A percentile compares a stretch with the other conserved stretches of the same genome.
Evolutionary conservation across 2,329 filamentous ascomycete species (phyloP).

Genomic region (Aschersonia sp.): DNA sequence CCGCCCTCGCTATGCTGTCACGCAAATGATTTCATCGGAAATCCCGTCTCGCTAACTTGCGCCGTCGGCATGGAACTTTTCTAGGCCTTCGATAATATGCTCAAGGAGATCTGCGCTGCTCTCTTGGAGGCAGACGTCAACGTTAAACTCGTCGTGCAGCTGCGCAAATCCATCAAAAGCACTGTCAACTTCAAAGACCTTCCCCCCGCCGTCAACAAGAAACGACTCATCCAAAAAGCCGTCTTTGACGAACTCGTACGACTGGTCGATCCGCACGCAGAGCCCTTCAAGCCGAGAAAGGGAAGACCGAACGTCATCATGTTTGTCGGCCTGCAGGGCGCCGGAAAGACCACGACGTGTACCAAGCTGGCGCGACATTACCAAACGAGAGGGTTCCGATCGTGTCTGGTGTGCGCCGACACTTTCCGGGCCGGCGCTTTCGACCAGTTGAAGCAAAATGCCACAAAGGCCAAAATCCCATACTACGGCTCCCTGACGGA

Average conservation of each 20-base stretch:
- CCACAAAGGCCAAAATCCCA: conserved; percentile 95
- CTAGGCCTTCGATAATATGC: conserved; percentile 90
- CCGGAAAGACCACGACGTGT: conserved; percentile 95
- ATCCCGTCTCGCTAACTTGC: no score
- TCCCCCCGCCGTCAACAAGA: conserved; percentile 88
- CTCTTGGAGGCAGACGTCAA: conserved; percentile 97
- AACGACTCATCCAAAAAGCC: conserved; percentile 91
- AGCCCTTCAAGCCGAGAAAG: conserved; percentile 94
- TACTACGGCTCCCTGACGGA: conserved; percentile 96
- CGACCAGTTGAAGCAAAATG: conserved; percentile 97
- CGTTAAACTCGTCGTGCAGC: conserved; percentile 76
- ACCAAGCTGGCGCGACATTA: conserved; percentile 95
- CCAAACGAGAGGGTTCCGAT: conserved; percentile 81
- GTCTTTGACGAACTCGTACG: conserved; percentile 95
- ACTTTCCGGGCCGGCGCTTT: conserved; percentile 98
- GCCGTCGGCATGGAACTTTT: no score
- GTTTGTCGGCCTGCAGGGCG: conserved; percentile 96
- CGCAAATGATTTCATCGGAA: not conserved
- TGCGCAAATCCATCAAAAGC: conserved; percentile 84
- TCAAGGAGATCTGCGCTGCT: conserved; percentile 94
- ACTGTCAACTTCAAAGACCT: conserved; percentile 93
- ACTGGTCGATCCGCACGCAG: conserved; percentile 88
- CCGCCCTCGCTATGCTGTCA: not conserved
- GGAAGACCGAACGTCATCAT: conserved; percentile 95
- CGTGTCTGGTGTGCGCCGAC: conserved; percentile 90